Evolutionary conservation across 352 stramenopile genomes (phyloP).

Genomic region (Phytopythium cucurbitacearum): DNA sequence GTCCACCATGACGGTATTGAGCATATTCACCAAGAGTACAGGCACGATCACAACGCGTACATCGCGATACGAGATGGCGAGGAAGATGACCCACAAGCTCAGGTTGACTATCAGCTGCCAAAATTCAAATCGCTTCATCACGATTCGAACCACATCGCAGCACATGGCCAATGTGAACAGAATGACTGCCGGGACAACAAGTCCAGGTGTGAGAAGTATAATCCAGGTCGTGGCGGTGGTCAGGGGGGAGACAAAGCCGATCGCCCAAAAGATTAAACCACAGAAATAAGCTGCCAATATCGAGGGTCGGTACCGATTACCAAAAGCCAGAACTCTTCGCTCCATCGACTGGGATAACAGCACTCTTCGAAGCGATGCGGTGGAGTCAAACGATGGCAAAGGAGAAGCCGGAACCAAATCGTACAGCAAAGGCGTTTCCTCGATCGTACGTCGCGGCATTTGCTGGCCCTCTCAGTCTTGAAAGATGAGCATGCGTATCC

Average conservation of each 20-base stretch:
- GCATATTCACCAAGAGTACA: neutral
- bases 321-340: neutral
- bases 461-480: too few species aligned
- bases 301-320: neutral
- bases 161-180: slow-evolving; percentile 1
- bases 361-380: neutral
- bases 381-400: slow-evolving; percentile 2
- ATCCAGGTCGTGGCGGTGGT: slow-evolving; percentile 2
- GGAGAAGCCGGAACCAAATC: neutral
- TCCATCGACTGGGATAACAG: neutral
- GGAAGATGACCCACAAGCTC: slow-evolving; percentile 5
- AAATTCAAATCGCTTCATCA: neutral
- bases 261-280: neutral
- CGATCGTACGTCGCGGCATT: neutral
- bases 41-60: slow-evolving; percentile 2
- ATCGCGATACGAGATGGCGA: slow-evolving; percentile 4
- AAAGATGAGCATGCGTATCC: too few species aligned
- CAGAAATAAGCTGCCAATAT: slow-evolving; percentile 2
- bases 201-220: neutral
- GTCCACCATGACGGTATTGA: slow-evolving; percentile 1
- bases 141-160: neutral
- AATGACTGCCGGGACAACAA: neutral
- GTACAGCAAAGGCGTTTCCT: neutral
- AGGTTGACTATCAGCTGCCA: slow-evolving; percentile 1
- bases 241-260: slow-evolving; percentile 5